These are phyloP conservation scores for Pinus taeda DNA, from an alignment of 75 land plant species.

Conservation along the genomic window DNA sequence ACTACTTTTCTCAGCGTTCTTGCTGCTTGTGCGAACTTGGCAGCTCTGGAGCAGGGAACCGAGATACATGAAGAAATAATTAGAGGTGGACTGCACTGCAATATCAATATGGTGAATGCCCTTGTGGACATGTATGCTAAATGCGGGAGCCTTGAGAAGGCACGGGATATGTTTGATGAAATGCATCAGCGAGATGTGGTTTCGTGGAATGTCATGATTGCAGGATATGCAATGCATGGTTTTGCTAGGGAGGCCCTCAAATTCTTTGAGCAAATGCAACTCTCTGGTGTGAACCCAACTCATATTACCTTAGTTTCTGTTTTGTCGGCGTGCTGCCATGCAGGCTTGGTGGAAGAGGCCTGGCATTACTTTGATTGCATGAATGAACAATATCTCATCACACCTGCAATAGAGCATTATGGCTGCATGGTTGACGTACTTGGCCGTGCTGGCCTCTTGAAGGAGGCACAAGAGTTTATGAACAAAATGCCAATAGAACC, in stretches of 20 bases:
- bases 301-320: constrained; percentile 35
- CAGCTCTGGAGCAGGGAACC: constrained; percentile 16
- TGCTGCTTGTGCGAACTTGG: constrained; percentile 29
- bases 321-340: constrained; percentile 53
- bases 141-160: constrained; percentile 44
- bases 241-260: constrained; percentile 25
- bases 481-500: constrained; percentile 31
- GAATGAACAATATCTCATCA: constrained; percentile 28
- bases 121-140: constrained; percentile 52
- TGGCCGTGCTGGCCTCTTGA: constrained; percentile 37
- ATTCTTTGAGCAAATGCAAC: constrained; percentile 30
- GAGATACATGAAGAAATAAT: constrained; percentile 42
- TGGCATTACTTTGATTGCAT: constrained; percentile 31
- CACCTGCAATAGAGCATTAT: constrained; percentile 37
- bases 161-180: constrained; percentile 10
- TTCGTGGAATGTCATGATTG: constrained; percentile 52
- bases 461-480: constrained; percentile 32
- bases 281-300: constrained; percentile 32
- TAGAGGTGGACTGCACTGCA: constrained; percentile 27
- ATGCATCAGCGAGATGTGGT: constrained; percentile 30
- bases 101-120: constrained; percentile 24
- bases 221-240: constrained; percentile 32
- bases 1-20: constrained; percentile 37
- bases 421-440: constrained; percentile 49
- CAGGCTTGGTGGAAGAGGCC: constrained; percentile 36